Conservation (phyloP, 2,329 filamentous ascomycete species). For the Ascochyta rabiei region DNA sequence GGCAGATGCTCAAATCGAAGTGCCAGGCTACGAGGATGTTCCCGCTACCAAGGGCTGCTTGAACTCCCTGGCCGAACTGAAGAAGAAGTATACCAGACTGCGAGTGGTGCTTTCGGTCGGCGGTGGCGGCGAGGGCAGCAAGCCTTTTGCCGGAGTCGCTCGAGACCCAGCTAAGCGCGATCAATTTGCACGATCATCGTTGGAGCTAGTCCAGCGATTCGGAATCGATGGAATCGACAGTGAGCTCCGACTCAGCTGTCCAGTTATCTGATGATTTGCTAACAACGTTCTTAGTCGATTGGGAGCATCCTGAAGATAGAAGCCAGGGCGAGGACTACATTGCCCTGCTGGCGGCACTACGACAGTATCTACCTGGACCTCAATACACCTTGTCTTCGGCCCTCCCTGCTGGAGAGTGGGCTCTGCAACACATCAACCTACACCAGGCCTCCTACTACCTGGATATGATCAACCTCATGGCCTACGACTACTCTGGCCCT, state of each 20-base stretch:
- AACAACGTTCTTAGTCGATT: slow-evolving; percentile 66
- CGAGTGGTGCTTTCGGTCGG: slow-evolving; percentile 80
- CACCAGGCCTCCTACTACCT: slow-evolving; percentile 67
- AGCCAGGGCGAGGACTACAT: slow-evolving; percentile 74
- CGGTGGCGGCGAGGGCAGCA: slow-evolving; percentile 70
- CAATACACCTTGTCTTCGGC: slow-evolving; percentile 74
- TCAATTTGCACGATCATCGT: slow-evolving; percentile 72
- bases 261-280: slow-evolving; percentile 7
- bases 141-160: slow-evolving; percentile 72
- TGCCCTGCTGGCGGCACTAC: slow-evolving; percentile 68
- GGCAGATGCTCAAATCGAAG: slow-evolving; percentile 74
- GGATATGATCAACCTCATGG: slow-evolving; percentile 78
- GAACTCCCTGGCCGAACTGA: slow-evolving; percentile 74
- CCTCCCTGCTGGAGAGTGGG: slow-evolving; percentile 70
- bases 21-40: slow-evolving; percentile 63
- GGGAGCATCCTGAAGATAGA: slow-evolving; percentile 74
- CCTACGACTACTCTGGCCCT: slow-evolving; percentile 78
- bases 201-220: slow-evolving; percentile 71
- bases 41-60: slow-evolving; percentile 59
- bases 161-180: slow-evolving; percentile 65
- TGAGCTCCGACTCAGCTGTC: slow-evolving; percentile 50
- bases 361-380: slow-evolving; percentile 70
- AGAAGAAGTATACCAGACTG: slow-evolving; percentile 71
- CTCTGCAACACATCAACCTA: slow-evolving; percentile 73
- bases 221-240: slow-evolving; percentile 78